These are phyloP conservation scores for Penicillium sp. DNA, from an alignment of 2,329 filamentous ascomycete genomes.

Conservation along the genomic window DNA sequence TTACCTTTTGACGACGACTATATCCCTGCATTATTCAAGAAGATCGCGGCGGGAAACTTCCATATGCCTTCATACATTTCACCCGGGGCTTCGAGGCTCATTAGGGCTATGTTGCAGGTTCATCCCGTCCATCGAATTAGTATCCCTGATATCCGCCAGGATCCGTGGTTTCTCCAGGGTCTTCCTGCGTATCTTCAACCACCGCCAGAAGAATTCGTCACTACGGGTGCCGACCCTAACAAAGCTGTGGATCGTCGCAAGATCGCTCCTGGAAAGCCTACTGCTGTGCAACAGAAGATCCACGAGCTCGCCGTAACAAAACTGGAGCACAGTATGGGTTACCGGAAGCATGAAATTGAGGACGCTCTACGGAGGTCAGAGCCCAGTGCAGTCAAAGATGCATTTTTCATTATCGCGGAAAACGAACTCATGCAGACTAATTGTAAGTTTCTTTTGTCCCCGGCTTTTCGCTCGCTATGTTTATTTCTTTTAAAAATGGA, in stretches of 20 bases:
- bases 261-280: constrained; percentile 73
- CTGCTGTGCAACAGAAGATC: constrained; percentile 79
- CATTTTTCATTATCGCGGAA: constrained; percentile 95
- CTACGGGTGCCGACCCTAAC: constrained; percentile 89
- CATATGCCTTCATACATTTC: constrained; percentile 90
- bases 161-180: constrained; percentile 90
- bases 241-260: constrained; percentile 82
- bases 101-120: constrained; percentile 90
- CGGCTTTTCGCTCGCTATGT: background rate
- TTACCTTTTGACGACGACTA: constrained; percentile 98
- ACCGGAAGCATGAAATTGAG: constrained; percentile 89
- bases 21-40: constrained; percentile 94
- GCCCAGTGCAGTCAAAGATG: constrained; percentile 97
- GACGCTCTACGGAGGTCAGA: constrained; percentile 89
- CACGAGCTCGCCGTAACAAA: constrained; percentile 92
- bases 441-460: constrained; percentile 58
- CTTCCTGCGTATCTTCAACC: constrained; percentile 82
- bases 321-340: constrained; percentile 97
- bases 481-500: background rate
- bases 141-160: constrained; percentile 85
- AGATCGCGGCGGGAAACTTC: constrained; percentile 93
- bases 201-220: constrained; percentile 85
- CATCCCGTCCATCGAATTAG: constrained; percentile 93
- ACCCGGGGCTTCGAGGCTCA: constrained; percentile 67
- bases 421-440: constrained; percentile 96